phyloP scores from a whole-genome alignment of 1,284 basidiomycete species.

The Leccinum holopus region DNA sequence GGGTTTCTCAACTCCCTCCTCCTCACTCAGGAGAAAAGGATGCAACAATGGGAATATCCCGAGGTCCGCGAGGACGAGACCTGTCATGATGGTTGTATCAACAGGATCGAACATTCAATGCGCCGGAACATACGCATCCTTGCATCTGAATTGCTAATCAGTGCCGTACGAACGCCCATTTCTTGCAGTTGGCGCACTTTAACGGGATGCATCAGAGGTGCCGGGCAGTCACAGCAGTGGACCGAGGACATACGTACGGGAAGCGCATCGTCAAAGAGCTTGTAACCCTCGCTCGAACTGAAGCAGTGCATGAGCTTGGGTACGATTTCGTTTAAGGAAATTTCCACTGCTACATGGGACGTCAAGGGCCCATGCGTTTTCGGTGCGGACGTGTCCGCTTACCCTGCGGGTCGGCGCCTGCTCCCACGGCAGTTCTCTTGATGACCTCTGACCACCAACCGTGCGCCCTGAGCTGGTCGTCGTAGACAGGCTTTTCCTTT shows the following conservation, averaged over 20 bases:
- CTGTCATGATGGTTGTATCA: constrained; percentile 31
- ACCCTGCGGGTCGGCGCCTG: constrained; percentile 62
- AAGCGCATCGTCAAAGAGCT: constrained; percentile 61
- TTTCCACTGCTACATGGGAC: constrained; percentile 47
- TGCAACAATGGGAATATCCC: constrained; percentile 47
- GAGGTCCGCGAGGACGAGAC: constrained; percentile 58
- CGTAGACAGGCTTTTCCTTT: constrained; percentile 54
- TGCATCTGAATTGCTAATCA: constrained; percentile 70
- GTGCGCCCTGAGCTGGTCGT: constrained; percentile 42
- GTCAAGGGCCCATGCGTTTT: constrained; percentile 17
- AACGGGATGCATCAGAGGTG: constrained; percentile 6
- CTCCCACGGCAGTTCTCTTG: constrained; percentile 64
- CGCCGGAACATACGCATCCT: constrained; percentile 55
- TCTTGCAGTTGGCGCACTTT: constrained; percentile 50
- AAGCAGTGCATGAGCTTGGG: constrained; percentile 60
- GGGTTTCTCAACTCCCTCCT: constrained; percentile 68
- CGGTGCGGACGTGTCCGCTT: constrained; percentile 19
- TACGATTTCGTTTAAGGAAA: constrained; percentile 52
- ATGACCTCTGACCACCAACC: constrained; percentile 77
- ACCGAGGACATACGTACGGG: constrained; percentile 50
- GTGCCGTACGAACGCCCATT: constrained; percentile 50
- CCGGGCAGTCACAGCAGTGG: neutral
- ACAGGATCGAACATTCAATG: neutral
- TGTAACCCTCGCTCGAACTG: constrained; percentile 68
- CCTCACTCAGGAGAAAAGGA: constrained; percentile 62